Evolutionary conservation across 2,329 filamentous ascomycete genomes (phyloP).

Genomic region (Plenodomus biglobosus): DNA sequence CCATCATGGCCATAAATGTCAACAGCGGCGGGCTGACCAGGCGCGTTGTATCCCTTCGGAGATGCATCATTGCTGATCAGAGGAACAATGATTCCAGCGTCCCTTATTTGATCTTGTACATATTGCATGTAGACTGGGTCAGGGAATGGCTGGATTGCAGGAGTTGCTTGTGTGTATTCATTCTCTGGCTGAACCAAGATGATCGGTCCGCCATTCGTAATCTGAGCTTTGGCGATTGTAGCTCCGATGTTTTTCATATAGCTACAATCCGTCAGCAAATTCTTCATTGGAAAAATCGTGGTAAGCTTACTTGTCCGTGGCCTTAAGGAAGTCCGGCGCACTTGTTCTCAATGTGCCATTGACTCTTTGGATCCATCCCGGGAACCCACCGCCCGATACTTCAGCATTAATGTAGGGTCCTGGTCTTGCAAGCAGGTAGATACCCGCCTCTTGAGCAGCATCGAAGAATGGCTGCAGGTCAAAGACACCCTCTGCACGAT

Average conservation of each 20-base stretch:
- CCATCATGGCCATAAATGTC: slow-evolving; percentile 69
- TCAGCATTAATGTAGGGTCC: slow-evolving; percentile 82
- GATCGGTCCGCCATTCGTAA: slow-evolving; percentile 79
- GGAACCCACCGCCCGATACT: slow-evolving; percentile 73
- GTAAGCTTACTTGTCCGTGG: slow-evolving; percentile 63
- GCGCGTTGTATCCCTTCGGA: slow-evolving; percentile 63
- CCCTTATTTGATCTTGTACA: slow-evolving; percentile 67
- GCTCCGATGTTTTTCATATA: slow-evolving; percentile 64
- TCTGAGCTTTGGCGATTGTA: slow-evolving; percentile 73
- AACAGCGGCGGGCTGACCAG: slow-evolving; percentile 59
- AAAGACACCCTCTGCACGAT: slow-evolving; percentile 71
- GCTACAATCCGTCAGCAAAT: slow-evolving; percentile 33
- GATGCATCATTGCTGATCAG: slow-evolving; percentile 73
- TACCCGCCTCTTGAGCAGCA: slow-evolving; percentile 69
- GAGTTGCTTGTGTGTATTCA: slow-evolving; percentile 64
- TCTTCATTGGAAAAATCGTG: not conserved
- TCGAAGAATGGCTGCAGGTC: slow-evolving; percentile 74
- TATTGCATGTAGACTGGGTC: slow-evolving; percentile 70
- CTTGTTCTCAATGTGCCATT: slow-evolving; percentile 65
- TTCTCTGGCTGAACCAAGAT: slow-evolving; percentile 82
- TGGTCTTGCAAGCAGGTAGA: slow-evolving; percentile 72
- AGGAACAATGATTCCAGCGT: slow-evolving; percentile 72
- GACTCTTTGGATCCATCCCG: slow-evolving; percentile 75
- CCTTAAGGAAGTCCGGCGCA: slow-evolving; percentile 62
- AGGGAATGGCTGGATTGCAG: slow-evolving; percentile 58